Conservation (phyloP, 768 basidiomycete species). For the Mycena indigotica region DNA sequence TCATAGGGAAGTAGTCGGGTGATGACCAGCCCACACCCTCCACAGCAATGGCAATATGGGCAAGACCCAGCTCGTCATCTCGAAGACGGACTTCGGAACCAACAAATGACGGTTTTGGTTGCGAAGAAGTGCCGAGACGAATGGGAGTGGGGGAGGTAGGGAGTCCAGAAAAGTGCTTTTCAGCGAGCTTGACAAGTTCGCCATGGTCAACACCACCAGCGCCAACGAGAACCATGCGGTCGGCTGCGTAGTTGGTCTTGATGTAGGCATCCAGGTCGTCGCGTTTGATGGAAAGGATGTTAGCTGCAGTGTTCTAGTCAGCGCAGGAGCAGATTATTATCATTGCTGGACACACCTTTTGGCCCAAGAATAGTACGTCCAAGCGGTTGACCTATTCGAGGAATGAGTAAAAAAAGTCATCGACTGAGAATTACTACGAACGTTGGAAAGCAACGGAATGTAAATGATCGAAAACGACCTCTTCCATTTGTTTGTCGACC, state of each 20-base stretch:
- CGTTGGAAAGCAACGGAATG: slow-evolving; percentile 97
- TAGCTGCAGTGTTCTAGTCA: slow-evolving; percentile 50
- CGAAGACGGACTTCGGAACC: slow-evolving; percentile 96
- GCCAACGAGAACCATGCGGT: slow-evolving; percentile 98
- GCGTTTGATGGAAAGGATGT: slow-evolving; percentile 93
- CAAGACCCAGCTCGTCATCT: slow-evolving; percentile 86
- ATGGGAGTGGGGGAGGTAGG: slow-evolving; percentile 88
- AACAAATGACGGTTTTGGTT: slow-evolving; percentile 78
- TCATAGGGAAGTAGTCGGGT: slow-evolving; percentile 99
- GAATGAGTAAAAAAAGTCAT: slow-evolving; percentile 5
- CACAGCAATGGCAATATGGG: slow-evolving; percentile 94
- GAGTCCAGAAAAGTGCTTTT: slow-evolving; percentile 88
- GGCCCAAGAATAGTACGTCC: slow-evolving; percentile 98
- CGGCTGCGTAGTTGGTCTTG: slow-evolving; percentile 96
- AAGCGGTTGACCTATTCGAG: slow-evolving; percentile 77
- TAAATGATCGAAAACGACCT: slow-evolving; percentile 98
- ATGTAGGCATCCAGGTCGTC: slow-evolving; percentile 90
- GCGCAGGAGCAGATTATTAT: no score
- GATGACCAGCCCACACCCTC: slow-evolving; percentile 98
- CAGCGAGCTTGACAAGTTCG: slow-evolving; percentile 91
- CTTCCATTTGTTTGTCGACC: slow-evolving; percentile 97
- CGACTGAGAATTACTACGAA: slow-evolving; percentile 39
- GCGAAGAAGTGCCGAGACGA: slow-evolving; percentile 78
- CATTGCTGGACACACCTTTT: slow-evolving; percentile 41
- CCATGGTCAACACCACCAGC: slow-evolving; percentile 93